These are phyloP conservation scores for Medicago ruthenica DNA, from an alignment of 306 rosid genomes.

Conservation along the genomic window DNA sequence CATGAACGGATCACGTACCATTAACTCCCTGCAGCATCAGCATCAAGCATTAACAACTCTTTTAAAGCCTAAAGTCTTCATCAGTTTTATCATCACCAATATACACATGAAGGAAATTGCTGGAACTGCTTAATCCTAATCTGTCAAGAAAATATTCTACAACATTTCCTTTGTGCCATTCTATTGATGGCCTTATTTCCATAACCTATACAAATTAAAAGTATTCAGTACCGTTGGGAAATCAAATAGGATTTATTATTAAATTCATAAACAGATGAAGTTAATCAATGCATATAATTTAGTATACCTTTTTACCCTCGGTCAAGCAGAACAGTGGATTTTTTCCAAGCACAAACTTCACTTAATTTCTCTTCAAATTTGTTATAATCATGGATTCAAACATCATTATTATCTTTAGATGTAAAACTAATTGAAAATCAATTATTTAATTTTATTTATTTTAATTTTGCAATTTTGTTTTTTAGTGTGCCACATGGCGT, in stretches of 20 bases:
- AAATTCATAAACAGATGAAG: not conserved
- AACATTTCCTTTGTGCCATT: constrained; percentile 98
- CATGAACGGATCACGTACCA: not conserved
- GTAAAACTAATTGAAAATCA: too few species aligned
- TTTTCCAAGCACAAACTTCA: constrained; percentile 62
- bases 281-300: constrained; percentile 1
- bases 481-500: too few species aligned
- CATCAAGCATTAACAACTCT: too few species aligned
- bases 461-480: too few species aligned
- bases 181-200: constrained; percentile 87
- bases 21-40: not conserved
- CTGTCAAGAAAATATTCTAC: constrained; percentile 76
- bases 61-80: constrained; percentile 95
- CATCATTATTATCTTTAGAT: constrained; percentile 26
- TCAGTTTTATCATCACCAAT: constrained; percentile 93
- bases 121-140: constrained; percentile 61
- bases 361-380: constrained; percentile 70
- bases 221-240: not conserved
- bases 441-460: too few species aligned
- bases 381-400: constrained; percentile 60
- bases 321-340: constrained; percentile 66
- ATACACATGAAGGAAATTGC: constrained; percentile 73
- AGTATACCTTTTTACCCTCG: constrained; percentile 77
- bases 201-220: constrained; percentile 58
- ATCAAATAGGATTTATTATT: constrained; percentile 10